Percentiles rank a stretch among this genome's conserved stretches.
Conservation (phyloP, 2,329 filamentous ascomycete species). For the Diaporthe sp. region DNA sequence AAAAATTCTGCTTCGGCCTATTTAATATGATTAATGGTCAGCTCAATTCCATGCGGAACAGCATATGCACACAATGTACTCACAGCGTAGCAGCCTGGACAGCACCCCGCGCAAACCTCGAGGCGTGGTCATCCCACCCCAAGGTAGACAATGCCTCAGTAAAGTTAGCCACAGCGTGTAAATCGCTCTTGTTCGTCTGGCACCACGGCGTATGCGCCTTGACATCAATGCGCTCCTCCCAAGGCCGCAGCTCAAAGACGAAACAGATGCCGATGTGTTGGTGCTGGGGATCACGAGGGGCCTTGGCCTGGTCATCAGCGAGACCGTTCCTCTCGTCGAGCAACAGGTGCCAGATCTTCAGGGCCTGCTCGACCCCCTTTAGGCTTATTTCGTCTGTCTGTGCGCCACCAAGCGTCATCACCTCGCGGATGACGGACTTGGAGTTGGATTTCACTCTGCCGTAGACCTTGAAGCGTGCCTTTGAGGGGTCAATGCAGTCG, state of each 20-base stretch:
- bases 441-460: neutral
- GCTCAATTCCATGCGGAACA: neutral
- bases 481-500: neutral
- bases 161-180: neutral
- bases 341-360: slow-evolving; percentile 10
- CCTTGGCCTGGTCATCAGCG: neutral
- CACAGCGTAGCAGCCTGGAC: neutral
- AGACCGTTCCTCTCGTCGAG: neutral
- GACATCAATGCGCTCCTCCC: slow-evolving; percentile 8
- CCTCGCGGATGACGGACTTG: neutral
- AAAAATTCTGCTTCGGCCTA: slow-evolving; percentile 8
- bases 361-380: neutral
- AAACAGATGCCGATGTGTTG: slow-evolving; percentile 3
- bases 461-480: slow-evolving; percentile 13
- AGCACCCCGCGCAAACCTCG: neutral
- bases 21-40: too few species aligned
- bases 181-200: neutral
- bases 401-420: neutral
- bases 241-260: neutral
- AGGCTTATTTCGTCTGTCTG: slow-evolving; percentile 6
- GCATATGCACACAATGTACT: neutral
- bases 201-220: slow-evolving; percentile 7
- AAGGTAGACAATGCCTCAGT: neutral
- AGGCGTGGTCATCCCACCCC: neutral
- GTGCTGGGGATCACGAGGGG: slow-evolving; percentile 4